Evolutionary conservation across 2,329 filamentous ascomycete species (phyloP).

Genomic region (Aspergillus arachidicola): DNA sequence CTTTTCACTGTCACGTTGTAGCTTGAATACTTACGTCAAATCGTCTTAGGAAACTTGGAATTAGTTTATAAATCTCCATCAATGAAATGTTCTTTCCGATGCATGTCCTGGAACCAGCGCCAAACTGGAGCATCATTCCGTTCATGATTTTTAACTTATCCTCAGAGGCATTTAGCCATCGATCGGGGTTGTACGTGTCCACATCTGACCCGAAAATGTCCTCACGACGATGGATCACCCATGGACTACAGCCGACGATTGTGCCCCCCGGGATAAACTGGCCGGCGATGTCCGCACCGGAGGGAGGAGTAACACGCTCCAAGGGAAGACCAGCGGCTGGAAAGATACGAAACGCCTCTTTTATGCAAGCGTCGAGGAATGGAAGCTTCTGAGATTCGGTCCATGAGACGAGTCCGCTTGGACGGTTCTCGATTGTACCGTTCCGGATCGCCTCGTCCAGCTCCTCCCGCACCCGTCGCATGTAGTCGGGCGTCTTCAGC

Average conservation of each 20-base stretch:
- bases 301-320: constrained; percentile 16
- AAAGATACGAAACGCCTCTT: constrained; percentile 52
- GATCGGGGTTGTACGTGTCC: constrained; percentile 20
- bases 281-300: constrained; percentile 8
- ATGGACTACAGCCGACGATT: constrained; percentile 16
- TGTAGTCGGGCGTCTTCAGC: constrained; percentile 59
- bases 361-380: constrained; percentile 55
- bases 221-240: constrained; percentile 22
- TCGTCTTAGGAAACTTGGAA: constrained; percentile 15
- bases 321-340: constrained; percentile 27
- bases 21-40: constrained; percentile 10
- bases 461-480: constrained; percentile 52
- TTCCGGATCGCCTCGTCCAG: constrained; percentile 56
- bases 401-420: neutral
- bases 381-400: constrained; percentile 35
- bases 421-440: constrained; percentile 11
- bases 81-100: constrained; percentile 9
- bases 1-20: neutral
- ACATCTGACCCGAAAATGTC: constrained; percentile 26
- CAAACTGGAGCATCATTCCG: constrained; percentile 14
- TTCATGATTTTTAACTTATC: constrained; percentile 16
- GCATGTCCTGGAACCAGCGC: constrained; percentile 5
- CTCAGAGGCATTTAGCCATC: constrained; percentile 24
- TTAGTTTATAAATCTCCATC: constrained; percentile 1
- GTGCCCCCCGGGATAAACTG: constrained; percentile 13